Conservation (phyloP, 2,329 filamentous ascomycete genomes). For the Calonectria hawksworthii region DNA sequence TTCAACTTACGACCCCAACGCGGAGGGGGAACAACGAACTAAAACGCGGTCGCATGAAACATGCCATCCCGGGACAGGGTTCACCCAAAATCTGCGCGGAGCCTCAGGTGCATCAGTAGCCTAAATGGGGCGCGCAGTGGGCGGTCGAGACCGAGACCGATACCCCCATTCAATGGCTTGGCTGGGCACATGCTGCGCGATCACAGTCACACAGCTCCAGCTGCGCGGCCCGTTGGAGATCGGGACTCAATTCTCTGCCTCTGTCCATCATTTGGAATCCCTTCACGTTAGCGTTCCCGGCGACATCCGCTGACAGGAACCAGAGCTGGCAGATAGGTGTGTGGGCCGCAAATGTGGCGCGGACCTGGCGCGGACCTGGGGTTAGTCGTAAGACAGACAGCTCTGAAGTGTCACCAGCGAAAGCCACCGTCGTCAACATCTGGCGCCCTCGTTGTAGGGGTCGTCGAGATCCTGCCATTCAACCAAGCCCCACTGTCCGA, state of each 20-base stretch:
- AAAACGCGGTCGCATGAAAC: background rate
- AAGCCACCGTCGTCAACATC: conserved; percentile 5
- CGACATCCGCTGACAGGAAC: background rate
- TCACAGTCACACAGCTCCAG: conserved; percentile 8
- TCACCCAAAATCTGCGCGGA: background rate
- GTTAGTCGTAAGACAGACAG: conserved; percentile 8
- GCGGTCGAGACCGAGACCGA: conserved; percentile 35
- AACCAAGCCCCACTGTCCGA: background rate
- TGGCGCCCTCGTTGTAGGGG: background rate
- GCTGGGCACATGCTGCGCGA: conserved; percentile 23
- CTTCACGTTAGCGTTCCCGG: conserved; percentile 6
- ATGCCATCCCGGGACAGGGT: conserved; percentile 5
- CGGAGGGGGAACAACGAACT: background rate
- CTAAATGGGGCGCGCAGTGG: background rate
- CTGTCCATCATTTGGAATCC: background rate
- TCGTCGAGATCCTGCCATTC: background rate
- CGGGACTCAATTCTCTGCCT: background rate
- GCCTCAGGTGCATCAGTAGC: conserved; percentile 14
- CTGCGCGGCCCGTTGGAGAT: conserved; percentile 28
- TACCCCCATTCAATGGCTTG: background rate
- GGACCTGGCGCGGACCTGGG: background rate
- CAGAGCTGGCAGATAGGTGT: background rate
- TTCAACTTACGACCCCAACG: background rate
- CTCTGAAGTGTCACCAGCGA: background rate
- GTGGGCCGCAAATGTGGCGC: conserved; percentile 13